Evolutionary conservation across 768 basidiomycete species (phyloP), one percentile per base, ranked within the genome.

Genomic region (Leccinum fibrillosum): DNA sequence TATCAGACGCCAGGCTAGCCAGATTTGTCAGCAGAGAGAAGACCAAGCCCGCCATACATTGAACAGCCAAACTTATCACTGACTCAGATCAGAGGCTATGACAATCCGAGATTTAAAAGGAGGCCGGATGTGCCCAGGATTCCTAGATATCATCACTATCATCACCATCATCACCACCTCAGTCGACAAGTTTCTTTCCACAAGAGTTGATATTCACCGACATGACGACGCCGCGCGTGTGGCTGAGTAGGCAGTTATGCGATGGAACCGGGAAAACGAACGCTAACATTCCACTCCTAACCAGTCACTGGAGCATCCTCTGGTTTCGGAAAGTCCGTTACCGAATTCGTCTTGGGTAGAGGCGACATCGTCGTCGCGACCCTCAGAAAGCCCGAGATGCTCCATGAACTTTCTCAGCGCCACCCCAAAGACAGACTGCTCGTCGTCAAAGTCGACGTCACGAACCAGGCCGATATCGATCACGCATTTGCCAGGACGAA

Each of bases 301-400:
- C 28, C 19, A 77, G 80, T 78, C 25, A 78, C 75, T 9, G 77
- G 78, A 5, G 62, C 76, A n/a, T 75, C 73, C 0, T 67, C 75
- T 6, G 77, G 79, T 9, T 69, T 80, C 47, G 79, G 78, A 11
- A 71, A 65, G 26, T 44, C 58, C 15, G 62, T 76, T 53, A 64
- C 68, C 2, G 72, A 77, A 56, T 54, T 37, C 17, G 67, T 69
- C 44, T 69, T 80, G 44, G 55, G 49, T 11, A 61, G 64, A 5
- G 78, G 78, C 21, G 75, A 77, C 51, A 72, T 64, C 13, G 77
- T 64, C 39, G 71, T 79, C 49, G 79, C 80, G 5, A 78, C 80
- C 19, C 67, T 77, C 44, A 74, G 80, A 48, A 74, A 66, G 35
- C 77, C 79, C 2, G 71, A 63, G 19, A 37, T 53, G 6, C 67